Percentiles rank a stretch among this genome's conserved stretches.
phyloP scores from a whole-genome alignment of 495 filamentous ascomycete species.

The Penicillium taxi region DNA sequence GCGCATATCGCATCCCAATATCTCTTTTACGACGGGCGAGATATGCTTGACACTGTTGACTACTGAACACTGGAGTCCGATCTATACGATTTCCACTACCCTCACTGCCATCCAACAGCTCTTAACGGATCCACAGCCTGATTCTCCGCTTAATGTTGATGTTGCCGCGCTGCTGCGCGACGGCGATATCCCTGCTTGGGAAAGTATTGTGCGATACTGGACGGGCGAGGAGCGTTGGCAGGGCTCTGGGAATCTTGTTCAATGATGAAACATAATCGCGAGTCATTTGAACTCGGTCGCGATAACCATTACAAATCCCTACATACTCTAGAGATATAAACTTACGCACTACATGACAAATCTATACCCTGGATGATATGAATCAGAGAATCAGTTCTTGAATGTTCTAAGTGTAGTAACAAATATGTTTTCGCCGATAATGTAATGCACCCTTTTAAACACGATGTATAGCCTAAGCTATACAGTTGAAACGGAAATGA shows the following conservation, averaged over 20 bases:
- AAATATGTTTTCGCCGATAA: too few species aligned
- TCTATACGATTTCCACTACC: constrained; percentile 70
- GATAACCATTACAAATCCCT: too few species aligned
- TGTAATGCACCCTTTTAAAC: too few species aligned
- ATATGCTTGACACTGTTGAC: constrained; percentile 85
- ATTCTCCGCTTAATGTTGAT: constrained; percentile 86
- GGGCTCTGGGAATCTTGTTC: constrained; percentile 7
- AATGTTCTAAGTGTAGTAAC: too few species aligned
- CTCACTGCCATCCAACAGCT: constrained; percentile 72
- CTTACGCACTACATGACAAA: too few species aligned
- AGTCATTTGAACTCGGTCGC: too few species aligned
- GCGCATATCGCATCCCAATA: constrained; percentile 78
- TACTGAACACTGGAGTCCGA: constrained; percentile 72
- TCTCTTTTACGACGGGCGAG: constrained; percentile 72
- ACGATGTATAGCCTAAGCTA: background rate
- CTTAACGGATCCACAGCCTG: constrained; percentile 64
- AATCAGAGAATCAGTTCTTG: too few species aligned
- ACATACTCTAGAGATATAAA: too few species aligned
- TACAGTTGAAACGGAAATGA: too few species aligned
- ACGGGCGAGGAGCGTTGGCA: constrained; percentile 46
- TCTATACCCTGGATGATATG: too few species aligned
- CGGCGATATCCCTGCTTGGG: constrained; percentile 69
- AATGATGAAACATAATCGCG: constrained; percentile 13
- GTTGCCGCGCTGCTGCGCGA: constrained; percentile 67
- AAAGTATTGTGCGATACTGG: constrained; percentile 77